Base-by-base conservation (phyloP, 2,329 filamentous ascomycete species). In the Leptographium galeiforme region DNA sequence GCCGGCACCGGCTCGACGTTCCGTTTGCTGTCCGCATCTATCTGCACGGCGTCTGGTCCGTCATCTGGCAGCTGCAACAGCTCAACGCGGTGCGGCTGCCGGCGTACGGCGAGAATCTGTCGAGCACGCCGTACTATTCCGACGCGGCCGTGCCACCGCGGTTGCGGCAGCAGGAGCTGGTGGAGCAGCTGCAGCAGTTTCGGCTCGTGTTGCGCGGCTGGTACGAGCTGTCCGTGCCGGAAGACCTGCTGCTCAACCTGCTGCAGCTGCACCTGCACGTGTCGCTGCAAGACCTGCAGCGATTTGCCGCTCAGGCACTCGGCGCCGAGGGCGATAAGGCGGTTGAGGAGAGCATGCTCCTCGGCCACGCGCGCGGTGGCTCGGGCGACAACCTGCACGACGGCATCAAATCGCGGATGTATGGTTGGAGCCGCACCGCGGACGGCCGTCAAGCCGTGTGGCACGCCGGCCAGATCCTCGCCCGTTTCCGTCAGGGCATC, bases 61-160 rank as follows among this genome's bases (percentile, higher is more conserved):
- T 85, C 59, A 76, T 87, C 14, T 76, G 79, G 63, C 82, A 87
- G 59, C 85, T 82, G 58, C 75, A 81, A 19, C 79, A 82, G 59
- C 57, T 82, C 47, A 73, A 73, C 57, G 70, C 74, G 6, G 69
- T 78, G 13, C 69, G 70, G 34, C 34, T n/a, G 11, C 19, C 46
- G 34, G 10, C 18, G 13, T 36, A 48, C 6, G 4, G 19, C 13
- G 25, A 36, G 2, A 34, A 36, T 19, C 32, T 12, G 5, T 25
- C 25, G 25, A 25, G 25, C 25, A 25, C 5, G 33, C 4, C 46
- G 13, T 18, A n/a, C 11, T 48, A 34, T 30, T 19, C 41, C 8
- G n/a, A 19, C n/a, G 4, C 41, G 34, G 41, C 41, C 41, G 41
- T 73, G 10, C 67, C 81, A 8, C 70, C 79, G 10, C 69, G 66